A percentile compares a stretch with the other conserved stretches of the same genome.
Conservation (phyloP, 208 protist genomes). For the Crithidia mellificae region DNA sequence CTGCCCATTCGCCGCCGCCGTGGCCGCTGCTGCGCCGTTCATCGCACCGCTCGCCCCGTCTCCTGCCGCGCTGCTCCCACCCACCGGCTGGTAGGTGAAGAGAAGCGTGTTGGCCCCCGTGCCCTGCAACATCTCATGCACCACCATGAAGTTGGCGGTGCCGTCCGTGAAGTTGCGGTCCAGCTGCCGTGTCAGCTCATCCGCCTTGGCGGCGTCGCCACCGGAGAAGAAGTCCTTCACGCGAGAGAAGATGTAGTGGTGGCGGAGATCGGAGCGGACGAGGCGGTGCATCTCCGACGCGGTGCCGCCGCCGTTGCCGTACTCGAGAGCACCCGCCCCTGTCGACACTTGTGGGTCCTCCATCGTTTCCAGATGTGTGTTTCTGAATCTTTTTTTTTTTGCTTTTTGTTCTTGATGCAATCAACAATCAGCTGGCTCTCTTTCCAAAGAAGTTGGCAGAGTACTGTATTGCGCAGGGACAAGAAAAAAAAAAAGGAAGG, state of each 20-base stretch:
- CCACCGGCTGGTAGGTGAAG: slow-evolving; percentile 82
- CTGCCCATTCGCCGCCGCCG: neutral
- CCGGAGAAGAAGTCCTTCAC: slow-evolving; percentile 88
- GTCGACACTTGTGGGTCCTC: slow-evolving; percentile 13
- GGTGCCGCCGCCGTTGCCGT: neutral
- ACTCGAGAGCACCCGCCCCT: neutral
- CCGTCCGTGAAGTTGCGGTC: slow-evolving; percentile 81
- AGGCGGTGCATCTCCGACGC: slow-evolving; percentile 22
- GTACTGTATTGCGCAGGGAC: slow-evolving; percentile 3
- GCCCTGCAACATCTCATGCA: slow-evolving; percentile 86
- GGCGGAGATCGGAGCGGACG: slow-evolving; percentile 74
- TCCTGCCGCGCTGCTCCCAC: slow-evolving; percentile 6
- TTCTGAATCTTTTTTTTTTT: too few relatives aligned
- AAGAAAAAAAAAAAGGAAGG: slow-evolving; percentile 20
- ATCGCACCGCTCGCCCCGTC: slow-evolving; percentile 7
- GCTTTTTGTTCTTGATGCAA: too few relatives aligned
- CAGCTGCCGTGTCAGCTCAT: slow-evolving; percentile 71
- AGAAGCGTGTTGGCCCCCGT: slow-evolving; percentile 73
- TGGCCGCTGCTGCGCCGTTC: neutral
- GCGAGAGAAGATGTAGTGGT: slow-evolving; percentile 87
- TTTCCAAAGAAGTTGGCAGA: too few relatives aligned
- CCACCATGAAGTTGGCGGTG: slow-evolving; percentile 82
- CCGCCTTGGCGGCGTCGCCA: slow-evolving; percentile 58
- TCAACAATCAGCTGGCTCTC: too few relatives aligned
- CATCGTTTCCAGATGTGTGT: slow-evolving; percentile 1